These are phyloP conservation scores for Parachaetomium inaequale DNA, from an alignment of 495 filamentous ascomycete species.

Conservation along the genomic window DNA sequence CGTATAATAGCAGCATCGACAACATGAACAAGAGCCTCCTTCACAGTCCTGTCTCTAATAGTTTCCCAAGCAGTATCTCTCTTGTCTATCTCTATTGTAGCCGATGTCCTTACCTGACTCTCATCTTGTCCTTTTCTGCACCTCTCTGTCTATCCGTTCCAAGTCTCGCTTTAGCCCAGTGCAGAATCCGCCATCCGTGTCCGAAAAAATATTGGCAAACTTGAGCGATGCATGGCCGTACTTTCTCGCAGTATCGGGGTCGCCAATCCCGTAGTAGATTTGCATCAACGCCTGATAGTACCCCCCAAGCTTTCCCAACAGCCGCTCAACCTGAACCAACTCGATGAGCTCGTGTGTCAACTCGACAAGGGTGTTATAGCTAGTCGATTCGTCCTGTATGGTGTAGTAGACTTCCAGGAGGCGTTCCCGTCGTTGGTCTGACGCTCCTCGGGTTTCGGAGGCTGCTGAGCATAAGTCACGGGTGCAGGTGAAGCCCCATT, in stretches of 20 bases:
- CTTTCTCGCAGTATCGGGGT: constrained; percentile 23
- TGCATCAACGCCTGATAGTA: constrained; percentile 33
- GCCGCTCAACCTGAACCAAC: constrained; percentile 28
- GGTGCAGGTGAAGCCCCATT: constrained; percentile 39
- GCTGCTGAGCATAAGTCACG: constrained; percentile 31
- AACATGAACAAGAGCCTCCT: too few relatives aligned
- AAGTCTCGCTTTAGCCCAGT: constrained; percentile 21
- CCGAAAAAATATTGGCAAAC: constrained; percentile 30
- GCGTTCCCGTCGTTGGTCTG: constrained; percentile 29
- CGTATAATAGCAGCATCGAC: too few relatives aligned
- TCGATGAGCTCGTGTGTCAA: constrained; percentile 25
- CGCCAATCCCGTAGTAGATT: constrained; percentile 30
- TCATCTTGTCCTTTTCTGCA: neutral
- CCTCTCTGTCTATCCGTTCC: neutral
- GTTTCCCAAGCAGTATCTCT: too few relatives aligned
- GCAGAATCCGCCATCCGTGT: constrained; percentile 27
- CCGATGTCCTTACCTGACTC: too few relatives aligned
- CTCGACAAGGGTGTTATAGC: constrained; percentile 7
- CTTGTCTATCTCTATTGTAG: too few relatives aligned
- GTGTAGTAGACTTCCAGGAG: constrained; percentile 28
- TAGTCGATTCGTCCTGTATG: constrained; percentile 22
- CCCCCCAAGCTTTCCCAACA: constrained; percentile 31
- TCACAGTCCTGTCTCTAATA: too few relatives aligned
- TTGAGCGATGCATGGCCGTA: constrained; percentile 22
- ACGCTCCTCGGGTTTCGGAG: constrained; percentile 18